These are phyloP conservation scores for Irpex lacteus DNA, from an alignment of 1,284 basidiomycete genomes.

Conservation along the genomic window DNA sequence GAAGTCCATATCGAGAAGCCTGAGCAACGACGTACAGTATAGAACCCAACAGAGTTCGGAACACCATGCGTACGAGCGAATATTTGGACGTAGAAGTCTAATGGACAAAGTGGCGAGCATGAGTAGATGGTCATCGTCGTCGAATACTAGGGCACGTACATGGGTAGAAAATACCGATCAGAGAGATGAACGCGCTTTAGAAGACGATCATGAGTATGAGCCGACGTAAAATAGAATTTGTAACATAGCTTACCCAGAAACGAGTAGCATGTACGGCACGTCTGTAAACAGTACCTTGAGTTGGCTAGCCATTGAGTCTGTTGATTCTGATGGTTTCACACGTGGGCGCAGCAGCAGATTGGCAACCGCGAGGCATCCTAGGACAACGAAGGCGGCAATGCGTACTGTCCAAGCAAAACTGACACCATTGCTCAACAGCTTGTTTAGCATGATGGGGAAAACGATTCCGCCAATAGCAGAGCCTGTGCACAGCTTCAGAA, in stretches of 20 bases:
- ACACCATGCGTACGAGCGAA: conserved; percentile 8
- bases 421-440: conserved; percentile 17
- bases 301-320: background rate
- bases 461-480: conserved; percentile 22
- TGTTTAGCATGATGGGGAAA: conserved; percentile 25
- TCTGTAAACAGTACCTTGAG: background rate
- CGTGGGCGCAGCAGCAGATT: conserved; percentile 2
- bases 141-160: background rate
- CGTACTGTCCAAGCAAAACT: conserved; percentile 13
- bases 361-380: conserved; percentile 5
- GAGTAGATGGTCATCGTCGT: background rate
- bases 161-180: background rate
- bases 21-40: conserved; percentile 3
- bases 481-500: conserved; percentile 9
- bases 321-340: background rate
- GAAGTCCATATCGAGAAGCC: background rate
- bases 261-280: conserved; percentile 1
- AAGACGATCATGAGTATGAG: background rate
- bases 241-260: background rate
- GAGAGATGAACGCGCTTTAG: background rate
- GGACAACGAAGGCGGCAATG: conserved; percentile 5
- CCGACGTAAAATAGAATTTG: background rate
- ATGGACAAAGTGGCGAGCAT: background rate
- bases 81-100: conserved; percentile 13
- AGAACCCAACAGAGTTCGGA: conserved; percentile 1